Conservation (phyloP, 108 stramenopile genomes). For the Cafeteria roenbergensis region DNA sequence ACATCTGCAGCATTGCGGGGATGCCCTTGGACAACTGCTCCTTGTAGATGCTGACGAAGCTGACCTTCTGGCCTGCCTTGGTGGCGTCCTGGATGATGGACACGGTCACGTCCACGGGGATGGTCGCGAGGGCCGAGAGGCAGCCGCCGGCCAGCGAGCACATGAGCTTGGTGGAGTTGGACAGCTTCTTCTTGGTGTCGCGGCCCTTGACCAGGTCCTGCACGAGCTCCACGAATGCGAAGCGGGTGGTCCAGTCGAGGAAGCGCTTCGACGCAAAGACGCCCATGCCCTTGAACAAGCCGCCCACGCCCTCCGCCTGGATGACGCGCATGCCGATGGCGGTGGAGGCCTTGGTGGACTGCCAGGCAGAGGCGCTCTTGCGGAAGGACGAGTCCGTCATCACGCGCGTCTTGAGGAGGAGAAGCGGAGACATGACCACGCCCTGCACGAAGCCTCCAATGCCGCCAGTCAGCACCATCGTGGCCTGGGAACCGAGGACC, state of each 20-base stretch:
- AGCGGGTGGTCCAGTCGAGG: slow-evolving; percentile 50
- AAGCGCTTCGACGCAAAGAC: slow-evolving; percentile 51
- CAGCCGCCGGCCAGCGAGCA: slow-evolving; percentile 39
- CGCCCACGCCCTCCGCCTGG: slow-evolving; percentile 29
- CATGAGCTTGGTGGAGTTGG: slow-evolving; percentile 24
- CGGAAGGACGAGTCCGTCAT: slow-evolving; percentile 55
- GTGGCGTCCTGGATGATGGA: slow-evolving; percentile 50
- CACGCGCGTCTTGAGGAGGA: slow-evolving; percentile 56
- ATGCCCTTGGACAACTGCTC: background rate
- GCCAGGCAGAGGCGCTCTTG: slow-evolving; percentile 1
- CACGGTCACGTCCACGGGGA: slow-evolving; percentile 48
- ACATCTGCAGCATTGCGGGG: background rate
- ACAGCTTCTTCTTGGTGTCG: slow-evolving; percentile 7
- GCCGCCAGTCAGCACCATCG: slow-evolving; percentile 34
- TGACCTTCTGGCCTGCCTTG: slow-evolving; percentile 39
- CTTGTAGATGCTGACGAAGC: background rate
- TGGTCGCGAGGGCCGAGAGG: slow-evolving; percentile 30
- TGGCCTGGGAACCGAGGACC: background rate
- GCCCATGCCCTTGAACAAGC: slow-evolving; percentile 48
- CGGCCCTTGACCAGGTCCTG: slow-evolving; percentile 15
- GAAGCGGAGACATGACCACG: slow-evolving; percentile 44
- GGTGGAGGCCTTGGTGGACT: background rate
- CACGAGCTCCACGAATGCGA: slow-evolving; percentile 37
- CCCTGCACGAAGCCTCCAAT: slow-evolving; percentile 47
- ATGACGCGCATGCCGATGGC: slow-evolving; percentile 34